phyloP scores from a whole-genome alignment of 2,329 filamentous ascomycete species.

The Stemphylium vesicarium region DNA sequence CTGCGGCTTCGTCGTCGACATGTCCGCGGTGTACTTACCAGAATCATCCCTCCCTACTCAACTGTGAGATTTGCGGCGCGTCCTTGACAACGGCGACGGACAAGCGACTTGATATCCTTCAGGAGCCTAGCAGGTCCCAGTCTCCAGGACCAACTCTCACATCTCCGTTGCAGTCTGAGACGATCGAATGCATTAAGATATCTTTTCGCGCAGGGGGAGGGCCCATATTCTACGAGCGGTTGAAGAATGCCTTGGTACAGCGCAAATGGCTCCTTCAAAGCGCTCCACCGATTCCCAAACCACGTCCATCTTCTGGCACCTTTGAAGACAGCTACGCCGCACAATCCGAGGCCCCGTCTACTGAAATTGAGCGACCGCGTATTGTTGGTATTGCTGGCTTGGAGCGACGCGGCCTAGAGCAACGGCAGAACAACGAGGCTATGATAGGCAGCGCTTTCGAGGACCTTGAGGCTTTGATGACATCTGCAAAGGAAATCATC shows the following conservation, averaged over 20 bases:
- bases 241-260: conserved; percentile 88
- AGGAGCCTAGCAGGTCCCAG: conserved; percentile 61
- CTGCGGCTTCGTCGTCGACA: conserved; percentile 31
- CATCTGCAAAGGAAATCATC: conserved; percentile 94
- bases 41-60: conserved; percentile 84
- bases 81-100: conserved; percentile 65
- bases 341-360: conserved; percentile 24
- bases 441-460: conserved; percentile 95
- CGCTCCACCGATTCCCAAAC: conserved; percentile 83
- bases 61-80: conserved; percentile 91
- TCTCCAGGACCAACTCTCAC: conserved; percentile 77
- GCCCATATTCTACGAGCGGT: conserved; percentile 84
- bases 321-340: conserved; percentile 38
- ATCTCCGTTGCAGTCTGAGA: conserved; percentile 61
- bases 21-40: conserved; percentile 93
- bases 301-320: conserved; percentile 50
- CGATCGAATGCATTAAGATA: conserved; percentile 80
- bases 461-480: conserved; percentile 95
- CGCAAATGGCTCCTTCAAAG: conserved; percentile 93
- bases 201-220: conserved; percentile 91
- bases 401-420: conserved; percentile 81
- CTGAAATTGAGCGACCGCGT: conserved; percentile 53
- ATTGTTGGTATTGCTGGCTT: conserved; percentile 90
- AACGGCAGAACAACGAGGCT: conserved; percentile 89
- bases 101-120: conserved; percentile 51